Conservation (phyloP, 495 filamentous ascomycete genomes). For the Amniculicola lignicola region DNA sequence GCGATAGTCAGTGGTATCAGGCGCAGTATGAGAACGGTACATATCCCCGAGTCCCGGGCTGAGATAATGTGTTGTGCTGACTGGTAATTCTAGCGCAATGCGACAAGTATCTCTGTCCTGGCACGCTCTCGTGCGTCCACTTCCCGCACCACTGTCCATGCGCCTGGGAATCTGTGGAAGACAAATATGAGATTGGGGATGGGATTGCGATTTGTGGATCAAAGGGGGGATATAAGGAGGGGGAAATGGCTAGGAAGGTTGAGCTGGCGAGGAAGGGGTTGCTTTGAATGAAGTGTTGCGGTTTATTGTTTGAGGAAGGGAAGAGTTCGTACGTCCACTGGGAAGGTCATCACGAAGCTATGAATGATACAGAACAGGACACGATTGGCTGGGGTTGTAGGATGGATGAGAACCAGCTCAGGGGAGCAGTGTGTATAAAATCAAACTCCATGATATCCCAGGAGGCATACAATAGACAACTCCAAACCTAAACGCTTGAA, state of each 20-base stretch:
- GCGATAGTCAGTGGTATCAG: slow-evolving; percentile 75
- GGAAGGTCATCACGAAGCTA: too few species aligned
- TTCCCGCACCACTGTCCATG: slow-evolving; percentile 95
- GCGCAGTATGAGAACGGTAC: slow-evolving; percentile 63
- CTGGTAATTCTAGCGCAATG: slow-evolving; percentile 60
- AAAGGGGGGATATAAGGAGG: slow-evolving; percentile 67
- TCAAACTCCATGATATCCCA: too few species aligned
- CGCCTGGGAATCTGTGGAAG: slow-evolving; percentile 72
- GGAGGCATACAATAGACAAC: too few species aligned
- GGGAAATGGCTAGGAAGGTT: slow-evolving; percentile 42
- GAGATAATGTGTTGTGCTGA: not conserved
- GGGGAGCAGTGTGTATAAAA: too few species aligned
- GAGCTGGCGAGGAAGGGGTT: slow-evolving; percentile 60
- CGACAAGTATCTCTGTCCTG: slow-evolving; percentile 87
- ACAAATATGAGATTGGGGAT: slow-evolving; percentile 84
- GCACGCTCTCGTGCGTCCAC: slow-evolving; percentile 83
- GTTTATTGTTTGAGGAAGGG: too few species aligned
- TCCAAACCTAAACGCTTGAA: too few species aligned
- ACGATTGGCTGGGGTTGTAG: too few species aligned
- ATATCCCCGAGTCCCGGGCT: slow-evolving; percentile 15
- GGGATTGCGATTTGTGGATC: slow-evolving; percentile 77
- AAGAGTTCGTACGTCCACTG: too few species aligned
- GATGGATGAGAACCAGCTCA: too few species aligned
- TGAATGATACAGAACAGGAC: too few species aligned
- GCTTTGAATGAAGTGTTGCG: slow-evolving; percentile 50